Base-by-base conservation (phyloP, 179 eudicot species). In the Monotropa hypopitys region DNA sequence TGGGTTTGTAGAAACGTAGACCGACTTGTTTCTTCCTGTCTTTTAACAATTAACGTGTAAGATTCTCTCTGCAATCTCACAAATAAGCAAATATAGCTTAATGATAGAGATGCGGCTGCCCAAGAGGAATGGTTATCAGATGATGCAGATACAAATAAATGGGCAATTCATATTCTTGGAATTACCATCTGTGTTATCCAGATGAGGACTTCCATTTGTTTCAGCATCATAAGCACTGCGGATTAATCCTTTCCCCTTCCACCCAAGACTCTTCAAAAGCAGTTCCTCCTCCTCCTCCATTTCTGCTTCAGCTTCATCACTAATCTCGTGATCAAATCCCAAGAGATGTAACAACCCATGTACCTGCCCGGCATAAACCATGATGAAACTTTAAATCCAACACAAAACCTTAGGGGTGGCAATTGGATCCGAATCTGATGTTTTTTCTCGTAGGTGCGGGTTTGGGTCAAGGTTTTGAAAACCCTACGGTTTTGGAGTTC, bases 1-100 rank as follows among this genome's bases (percentile, higher is more conserved):
- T 94, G 46, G 97, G 98, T 83, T 79, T 86, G 87, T 92, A 94
- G 77, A 94, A 91, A 23, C 97, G 89, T 30, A 88, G 93, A 82
- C 93, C 89, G 76, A 93, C 97, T 88, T 85, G 92, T 88, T 88
- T 92, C 86, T 88, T 94, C 93, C 98, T 94, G 96, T 88, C 98
- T 92, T 89, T 87, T 85, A 85, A 87, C 75, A 86, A 82, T 80
- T 80, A 78, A 83, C 67, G 79, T 67, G 84, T 90, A 77, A 88
- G 88, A 83, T 84, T 81, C 78, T 80, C 81, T 84, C 86, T 81
- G 84, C 85, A 84, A 71, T 81, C 85, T 83, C 79, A 71, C 49
- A 59, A 42, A 77, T 75, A 70, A 66, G 76, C 77, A 83, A 83
- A 78, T 75, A 72, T 75, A 74, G 78, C 76, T 79, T 72, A 77